Evolutionary conservation across 768 basidiomycete species (phyloP), one percentile per base, ranked within the genome.

Genomic region (Imleria badia): DNA sequence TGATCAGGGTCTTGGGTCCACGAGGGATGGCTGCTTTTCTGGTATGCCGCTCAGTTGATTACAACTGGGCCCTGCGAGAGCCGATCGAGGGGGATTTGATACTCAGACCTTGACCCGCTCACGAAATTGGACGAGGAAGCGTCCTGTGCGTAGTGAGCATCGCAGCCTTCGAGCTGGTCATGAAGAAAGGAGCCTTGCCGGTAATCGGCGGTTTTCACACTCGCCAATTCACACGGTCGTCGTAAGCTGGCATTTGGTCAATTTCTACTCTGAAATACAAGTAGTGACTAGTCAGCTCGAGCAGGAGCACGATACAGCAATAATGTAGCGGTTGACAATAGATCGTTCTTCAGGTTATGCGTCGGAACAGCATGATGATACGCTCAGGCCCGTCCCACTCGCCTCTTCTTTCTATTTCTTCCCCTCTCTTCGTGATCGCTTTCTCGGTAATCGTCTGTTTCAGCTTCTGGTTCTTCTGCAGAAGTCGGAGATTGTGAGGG

Each of bases 61-160:
- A 79, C 71, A 73, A 72, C 78, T 73, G 74, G 82, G 71, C 79
- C 76, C 86, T 61, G 80, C 82, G 77, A 82, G 81, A 75, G 79
- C 73, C 83, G 62, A 78, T 82, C 80, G 52, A 77, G 78, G 79
- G 78, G 81, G 82, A 81, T 73, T 81, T 55, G 65, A 82, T 80
- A 71, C 85, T 87, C 86, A 85, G 85, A 87, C 86, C 85, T 88
- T 88, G 77, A 81, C 86, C 87, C 84, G 85, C 84, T 87, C 83
- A 83, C 78, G 71, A 85, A 59, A 52, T 55, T 57, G 64, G 66
- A 72, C 53, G 57, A 19, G 14, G 34, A 53, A 54, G 12, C 61
- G 54, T 75, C 77, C 76, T 76, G 80, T 82, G 61, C 65, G 84
- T 73, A 59, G 73, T 82, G 83, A 86, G 84, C 83, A 72, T 84